phyloP scores from a whole-genome alignment of 169 alveolate species.

The Cryptosporidium sp. region DNA sequence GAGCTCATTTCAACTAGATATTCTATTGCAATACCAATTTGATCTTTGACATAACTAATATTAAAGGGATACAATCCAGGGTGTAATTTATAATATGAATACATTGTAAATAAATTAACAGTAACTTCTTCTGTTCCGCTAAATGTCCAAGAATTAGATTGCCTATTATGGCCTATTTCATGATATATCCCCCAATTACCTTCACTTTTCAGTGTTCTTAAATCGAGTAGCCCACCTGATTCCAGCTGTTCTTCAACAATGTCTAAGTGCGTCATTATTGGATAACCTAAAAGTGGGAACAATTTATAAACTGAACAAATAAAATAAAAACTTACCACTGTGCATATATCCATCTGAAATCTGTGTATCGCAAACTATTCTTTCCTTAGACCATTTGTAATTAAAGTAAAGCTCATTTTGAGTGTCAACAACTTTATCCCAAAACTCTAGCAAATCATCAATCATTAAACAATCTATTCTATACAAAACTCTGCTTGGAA shows the following conservation, averaged over 20 bases:
- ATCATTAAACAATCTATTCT: neutral
- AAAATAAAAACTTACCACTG: conserved; percentile 56
- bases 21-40: conserved; percentile 3
- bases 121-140: conserved; percentile 72
- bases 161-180: conserved; percentile 74
- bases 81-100: conserved; percentile 41
- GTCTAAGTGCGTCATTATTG: conserved; percentile 61
- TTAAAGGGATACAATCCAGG: conserved; percentile 26
- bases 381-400: conserved; percentile 32
- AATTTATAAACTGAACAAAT: neutral
- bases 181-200: conserved; percentile 72
- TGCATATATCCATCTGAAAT: conserved; percentile 74
- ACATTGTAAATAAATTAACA: conserved; percentile 53
- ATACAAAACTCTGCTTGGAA: conserved; percentile 23
- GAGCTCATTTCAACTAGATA: conserved; percentile 14
- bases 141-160: conserved; percentile 55
- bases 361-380: conserved; percentile 67
- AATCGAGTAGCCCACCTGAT: conserved; percentile 16
- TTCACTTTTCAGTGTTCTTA: neutral
- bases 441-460: conserved; percentile 35
- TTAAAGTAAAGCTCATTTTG: conserved; percentile 52
- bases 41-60: conserved; percentile 37
- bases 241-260: conserved; percentile 18
- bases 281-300: conserved; percentile 31
- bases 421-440: conserved; percentile 56